Evolutionary conservation across 768 basidiomycete genomes (phyloP).

Genomic region (Bullera alba): DNA sequence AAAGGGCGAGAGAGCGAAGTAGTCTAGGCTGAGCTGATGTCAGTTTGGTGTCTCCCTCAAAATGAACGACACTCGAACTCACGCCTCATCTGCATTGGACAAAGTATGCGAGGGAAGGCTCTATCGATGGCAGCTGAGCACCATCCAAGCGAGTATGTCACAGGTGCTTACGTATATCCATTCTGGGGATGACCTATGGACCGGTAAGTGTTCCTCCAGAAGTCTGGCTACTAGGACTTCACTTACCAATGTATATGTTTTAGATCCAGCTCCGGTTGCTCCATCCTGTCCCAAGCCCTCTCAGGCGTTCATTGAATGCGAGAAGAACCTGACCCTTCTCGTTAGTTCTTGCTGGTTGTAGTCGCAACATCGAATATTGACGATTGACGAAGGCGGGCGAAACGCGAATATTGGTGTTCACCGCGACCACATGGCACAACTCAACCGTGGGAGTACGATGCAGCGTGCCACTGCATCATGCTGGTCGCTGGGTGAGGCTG

Average conservation of each 20-base stretch:
- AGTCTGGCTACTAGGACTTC: not conserved
- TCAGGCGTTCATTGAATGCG: no score
- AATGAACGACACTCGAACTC: not conserved
- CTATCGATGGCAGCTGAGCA: not conserved
- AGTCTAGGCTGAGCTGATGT: constrained; percentile 18
- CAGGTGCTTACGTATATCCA: constrained; percentile 1
- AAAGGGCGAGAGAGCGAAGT: constrained; percentile 40
- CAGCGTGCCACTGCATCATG: no score
- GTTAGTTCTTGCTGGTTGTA: no score
- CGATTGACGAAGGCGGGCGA: no score
- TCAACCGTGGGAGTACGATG: no score
- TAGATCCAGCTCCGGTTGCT: not conserved
- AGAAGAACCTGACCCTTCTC: no score
- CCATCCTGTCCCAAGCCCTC: no score
- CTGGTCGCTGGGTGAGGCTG: no score
- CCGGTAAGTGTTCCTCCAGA: not conserved
- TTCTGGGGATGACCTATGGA: constrained; percentile 1
- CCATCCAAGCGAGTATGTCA: not conserved
- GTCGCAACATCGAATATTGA: no score
- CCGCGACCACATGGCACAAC: no score
- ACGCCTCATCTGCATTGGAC: constrained; percentile 1
- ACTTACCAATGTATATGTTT: constrained; percentile 1
- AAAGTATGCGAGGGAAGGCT: not conserved
- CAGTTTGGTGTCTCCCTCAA: not conserved
- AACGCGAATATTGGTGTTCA: no score